Conservation (phyloP, 1,284 basidiomycete genomes). For the Marasmius sp. region DNA sequence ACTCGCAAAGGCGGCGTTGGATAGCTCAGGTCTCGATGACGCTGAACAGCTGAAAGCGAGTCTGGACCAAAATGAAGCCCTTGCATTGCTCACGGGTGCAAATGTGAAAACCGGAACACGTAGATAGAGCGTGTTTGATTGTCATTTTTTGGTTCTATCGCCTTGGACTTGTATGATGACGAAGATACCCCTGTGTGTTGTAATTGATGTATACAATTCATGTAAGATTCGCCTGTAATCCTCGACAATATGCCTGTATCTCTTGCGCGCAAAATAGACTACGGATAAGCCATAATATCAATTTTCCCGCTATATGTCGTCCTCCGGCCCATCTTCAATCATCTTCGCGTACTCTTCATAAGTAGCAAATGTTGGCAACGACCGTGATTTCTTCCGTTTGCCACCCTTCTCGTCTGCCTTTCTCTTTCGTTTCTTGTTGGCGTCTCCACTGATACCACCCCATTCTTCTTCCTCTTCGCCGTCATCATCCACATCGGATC, state of each 20-base stretch:
- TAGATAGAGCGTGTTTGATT: too few species aligned
- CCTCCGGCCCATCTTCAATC: slow-evolving; percentile 84
- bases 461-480: slow-evolving; percentile 48
- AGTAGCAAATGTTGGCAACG: slow-evolving; percentile 86
- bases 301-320: slow-evolving; percentile 51
- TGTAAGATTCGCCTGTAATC: neutral
- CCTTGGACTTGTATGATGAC: too few species aligned
- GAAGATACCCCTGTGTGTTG: too few species aligned
- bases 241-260: neutral
- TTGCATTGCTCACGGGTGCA: slow-evolving; percentile 20
- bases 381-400: slow-evolving; percentile 73
- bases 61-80: slow-evolving; percentile 20
- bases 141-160: too few species aligned
- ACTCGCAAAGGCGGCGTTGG: slow-evolving; percentile 9
- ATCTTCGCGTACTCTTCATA: slow-evolving; percentile 92
- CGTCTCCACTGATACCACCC: slow-evolving; percentile 44
- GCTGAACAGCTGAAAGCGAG: neutral
- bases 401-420: slow-evolving; percentile 47
- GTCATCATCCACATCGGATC: slow-evolving; percentile 40
- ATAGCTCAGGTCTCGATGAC: neutral
- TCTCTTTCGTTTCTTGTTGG: slow-evolving; percentile 46
- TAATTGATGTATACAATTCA: neutral
- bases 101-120: neutral
- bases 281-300: neutral
- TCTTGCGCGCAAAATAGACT: neutral